Conservation (phyloP, 2,329 filamentous ascomycete species). For the Blastomyces parvus region DNA sequence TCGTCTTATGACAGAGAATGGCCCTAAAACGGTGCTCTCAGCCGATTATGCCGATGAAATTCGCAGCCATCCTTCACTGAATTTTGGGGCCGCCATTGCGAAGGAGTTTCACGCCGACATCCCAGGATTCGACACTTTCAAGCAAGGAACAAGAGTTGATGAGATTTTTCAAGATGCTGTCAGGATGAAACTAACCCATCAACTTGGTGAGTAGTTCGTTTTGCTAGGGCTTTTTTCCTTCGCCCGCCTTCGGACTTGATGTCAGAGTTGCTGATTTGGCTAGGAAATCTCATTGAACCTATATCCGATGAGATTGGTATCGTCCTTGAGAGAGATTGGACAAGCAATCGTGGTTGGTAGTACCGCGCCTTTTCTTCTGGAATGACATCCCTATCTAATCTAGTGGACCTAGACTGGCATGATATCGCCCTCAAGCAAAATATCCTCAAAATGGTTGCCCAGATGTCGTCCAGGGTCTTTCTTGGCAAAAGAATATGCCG, state of each 20-base stretch:
- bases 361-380: background rate
- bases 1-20: constrained; percentile 17
- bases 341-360: constrained; percentile 12
- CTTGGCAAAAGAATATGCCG: constrained; percentile 16
- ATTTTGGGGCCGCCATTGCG: constrained; percentile 14
- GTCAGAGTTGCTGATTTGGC: background rate
- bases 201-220: constrained; percentile 15
- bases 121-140: constrained; percentile 11
- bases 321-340: constrained; percentile 13
- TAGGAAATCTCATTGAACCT: constrained; percentile 14
- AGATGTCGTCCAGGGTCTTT: constrained; percentile 16
- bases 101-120: constrained; percentile 14
- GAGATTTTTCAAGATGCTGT: constrained; percentile 18
- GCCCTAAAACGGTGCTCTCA: constrained; percentile 17
- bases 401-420: constrained; percentile 15
- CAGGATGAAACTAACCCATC: constrained; percentile 20
- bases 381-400: background rate
- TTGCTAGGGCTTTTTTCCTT: background rate
- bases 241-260: background rate
- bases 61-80: constrained; percentile 17
- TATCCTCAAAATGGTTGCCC: constrained; percentile 16
- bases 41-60: constrained; percentile 20
- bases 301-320: constrained; percentile 11
- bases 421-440: constrained; percentile 13
- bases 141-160: constrained; percentile 10